A percentile compares a stretch with the other conserved stretches of the same genome.
These are phyloP conservation scores for Phytophthora europaea DNA, from an alignment of 352 stramenopile species.

Conservation along the genomic window DNA sequence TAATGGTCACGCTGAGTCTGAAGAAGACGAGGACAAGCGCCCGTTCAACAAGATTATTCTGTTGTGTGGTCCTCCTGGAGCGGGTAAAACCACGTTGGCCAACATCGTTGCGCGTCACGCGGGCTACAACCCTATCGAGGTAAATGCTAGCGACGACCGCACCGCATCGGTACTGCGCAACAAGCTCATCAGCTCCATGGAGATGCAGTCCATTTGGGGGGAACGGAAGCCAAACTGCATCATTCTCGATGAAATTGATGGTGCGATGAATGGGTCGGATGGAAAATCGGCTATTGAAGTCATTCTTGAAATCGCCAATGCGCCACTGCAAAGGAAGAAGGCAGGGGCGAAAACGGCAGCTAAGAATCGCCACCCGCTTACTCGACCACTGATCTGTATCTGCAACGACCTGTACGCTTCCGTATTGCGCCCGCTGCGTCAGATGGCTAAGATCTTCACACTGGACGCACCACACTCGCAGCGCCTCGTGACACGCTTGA, in stretches of 20 bases:
- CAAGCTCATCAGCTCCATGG: conserved; percentile 93
- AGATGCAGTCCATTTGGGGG: conserved; percentile 92
- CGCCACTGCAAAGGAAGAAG: conserved; percentile 78
- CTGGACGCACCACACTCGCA: conserved; percentile 87
- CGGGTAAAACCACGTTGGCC: conserved; percentile 98
- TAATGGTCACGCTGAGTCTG: conserved; percentile 9
- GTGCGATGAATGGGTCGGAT: conserved; percentile 92
- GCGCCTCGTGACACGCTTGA: conserved; percentile 93
- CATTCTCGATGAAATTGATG: conserved; percentile 99
- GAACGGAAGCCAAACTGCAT: conserved; percentile 96
- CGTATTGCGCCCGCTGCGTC: conserved; percentile 94
- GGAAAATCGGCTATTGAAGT: conserved; percentile 89
- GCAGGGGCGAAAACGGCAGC: conserved; percentile 35
- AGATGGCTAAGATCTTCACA: conserved; percentile 95
- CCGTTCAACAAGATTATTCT: conserved; percentile 93
- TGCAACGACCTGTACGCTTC: conserved; percentile 99
- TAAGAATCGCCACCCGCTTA: conserved; percentile 82
- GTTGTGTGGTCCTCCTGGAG: conserved; percentile 94
- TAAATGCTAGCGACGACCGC: conserved; percentile 99
- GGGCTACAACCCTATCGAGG: conserved; percentile 97
- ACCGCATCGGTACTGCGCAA: conserved; percentile 93
- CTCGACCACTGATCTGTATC: conserved; percentile 97
- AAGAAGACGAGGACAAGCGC: conserved; percentile 65
- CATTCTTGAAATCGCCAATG: conserved; percentile 94
- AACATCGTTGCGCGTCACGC: conserved; percentile 96